Base-by-base conservation (phyloP, 108 stramenopile species). In the Aurantiochytrium sp. region DNA sequence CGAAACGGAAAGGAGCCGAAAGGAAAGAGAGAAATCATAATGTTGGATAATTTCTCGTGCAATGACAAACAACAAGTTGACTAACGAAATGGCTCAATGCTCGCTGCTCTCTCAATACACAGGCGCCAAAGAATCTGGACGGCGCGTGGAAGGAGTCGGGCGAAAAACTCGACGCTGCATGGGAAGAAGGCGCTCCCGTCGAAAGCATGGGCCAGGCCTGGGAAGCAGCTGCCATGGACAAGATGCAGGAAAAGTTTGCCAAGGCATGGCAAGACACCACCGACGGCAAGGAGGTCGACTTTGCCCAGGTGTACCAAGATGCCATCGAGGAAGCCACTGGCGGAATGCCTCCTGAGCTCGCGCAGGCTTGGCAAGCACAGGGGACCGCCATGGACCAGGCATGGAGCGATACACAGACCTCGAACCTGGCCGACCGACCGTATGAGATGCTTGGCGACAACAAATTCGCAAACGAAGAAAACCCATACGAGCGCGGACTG, bases 401-500 rank as follows among this genome's bases (percentile, higher is more conserved):
- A 25, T 8, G 90, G 88, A 42, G 88, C 58, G 90, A 89, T 21
- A 87, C 42, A 10, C 42, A 69, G 71, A 21, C 42, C 5, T n/a
- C 49, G 44, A 28, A 23, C 4, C 25, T 58, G 23, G 23, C 42
- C 16, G 90, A 90, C 35, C 45, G 18, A 6, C 87, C 90, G 5
- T 91, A 91, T 88, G 91, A 91, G 51, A 89, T 91, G 28, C 28
- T 10, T 42, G 59, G 64, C n/a, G 87, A 90, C 8, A 91, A 91
- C 89, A 44, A 45, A 28, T 91, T 88, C 60, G 18, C 88, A 19
- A 59, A 16, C 16, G 23, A 59, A 28, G 87, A 89, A 16, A 89
- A 89, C 58, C 91, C 91, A 4, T 91, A 83, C 76, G 76, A 83
- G 51, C 76, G 76, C 76, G 76, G 76, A 6, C 76, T 97, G 72